Conservation (phyloP, 352 stramenopile genomes). For the Halophytophthora batemanensis region DNA sequence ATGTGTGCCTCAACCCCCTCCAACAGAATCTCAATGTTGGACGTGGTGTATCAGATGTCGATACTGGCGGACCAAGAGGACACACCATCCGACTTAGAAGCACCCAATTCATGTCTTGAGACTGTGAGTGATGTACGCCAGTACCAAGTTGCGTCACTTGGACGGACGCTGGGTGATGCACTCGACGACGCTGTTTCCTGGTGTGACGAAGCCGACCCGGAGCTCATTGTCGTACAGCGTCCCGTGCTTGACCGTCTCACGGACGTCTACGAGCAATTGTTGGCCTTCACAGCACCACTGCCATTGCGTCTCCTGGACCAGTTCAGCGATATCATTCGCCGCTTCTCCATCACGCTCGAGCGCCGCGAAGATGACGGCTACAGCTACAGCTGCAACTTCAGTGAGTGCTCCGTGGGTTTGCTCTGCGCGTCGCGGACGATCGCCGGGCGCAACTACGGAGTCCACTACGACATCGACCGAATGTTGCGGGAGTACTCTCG, state of each 20-base stretch:
- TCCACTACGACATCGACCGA: conserved; percentile 17
- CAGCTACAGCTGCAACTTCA: background rate
- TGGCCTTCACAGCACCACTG: background rate
- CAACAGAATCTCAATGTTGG: conserved; percentile 4
- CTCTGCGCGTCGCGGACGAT: conserved; percentile 14
- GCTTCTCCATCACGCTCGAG: conserved; percentile 11
- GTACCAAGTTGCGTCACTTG: conserved; percentile 13
- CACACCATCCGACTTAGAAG: background rate
- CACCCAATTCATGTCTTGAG: background rate
- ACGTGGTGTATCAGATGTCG: conserved; percentile 11
- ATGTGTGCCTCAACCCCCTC: conserved; percentile 11
- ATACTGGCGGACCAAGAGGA: conserved; percentile 4
- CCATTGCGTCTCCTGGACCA: conserved; percentile 2
- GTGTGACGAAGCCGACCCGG: conserved; percentile 1
- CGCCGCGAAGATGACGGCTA: background rate
- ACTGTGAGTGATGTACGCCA: conserved; percentile 3
- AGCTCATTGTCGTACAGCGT: conserved; percentile 1
- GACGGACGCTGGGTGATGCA: conserved; percentile 7
- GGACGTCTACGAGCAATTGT: conserved; percentile 12
- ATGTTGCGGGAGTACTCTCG: conserved; percentile 1
- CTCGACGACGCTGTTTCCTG: conserved; percentile 8
- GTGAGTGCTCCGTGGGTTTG: too few species aligned
- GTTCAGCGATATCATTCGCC: conserved; percentile 12
- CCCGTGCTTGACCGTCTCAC: conserved; percentile 9
- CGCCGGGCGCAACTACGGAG: conserved; percentile 15